phyloP scores from a whole-genome alignment of 495 filamentous ascomycete species.

The Hypoxylon cercidicola region DNA sequence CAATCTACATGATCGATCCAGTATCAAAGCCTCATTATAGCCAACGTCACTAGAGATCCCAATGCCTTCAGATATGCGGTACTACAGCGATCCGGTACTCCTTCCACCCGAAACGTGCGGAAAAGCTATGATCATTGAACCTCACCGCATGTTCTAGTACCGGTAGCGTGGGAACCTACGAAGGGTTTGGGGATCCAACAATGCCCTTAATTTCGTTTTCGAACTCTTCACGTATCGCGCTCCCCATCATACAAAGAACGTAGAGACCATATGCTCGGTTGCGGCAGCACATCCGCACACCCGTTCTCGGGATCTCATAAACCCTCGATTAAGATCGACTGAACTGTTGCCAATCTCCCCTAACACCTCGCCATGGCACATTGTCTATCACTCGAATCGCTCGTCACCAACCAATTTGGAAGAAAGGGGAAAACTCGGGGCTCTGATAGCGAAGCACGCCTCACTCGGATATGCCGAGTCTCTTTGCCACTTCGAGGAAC shows the following conservation, averaged over 20 bases:
- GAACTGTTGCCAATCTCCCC: conserved; percentile 3
- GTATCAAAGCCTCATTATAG: conserved; percentile 1
- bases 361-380: conserved; percentile 15
- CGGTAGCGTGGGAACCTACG: neutral
- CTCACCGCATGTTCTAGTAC: conserved; percentile 17
- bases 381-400: conserved; percentile 17
- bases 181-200: conserved; percentile 12
- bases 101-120: conserved; percentile 24
- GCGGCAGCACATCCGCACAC: conserved; percentile 12
- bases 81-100: neutral
- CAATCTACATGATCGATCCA: neutral
- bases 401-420: conserved; percentile 7
- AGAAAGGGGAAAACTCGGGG: conserved; percentile 1
- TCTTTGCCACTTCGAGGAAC: conserved; percentile 63
- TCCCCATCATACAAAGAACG: neutral
- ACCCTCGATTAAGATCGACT: conserved; percentile 18
- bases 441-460: conserved; percentile 1
- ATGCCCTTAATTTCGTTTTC: conserved; percentile 25
- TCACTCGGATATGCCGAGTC: conserved; percentile 51
- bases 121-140: conserved; percentile 10
- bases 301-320: conserved; percentile 5
- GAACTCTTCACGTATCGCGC: neutral
- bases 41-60: conserved; percentile 4
- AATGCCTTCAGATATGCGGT: too few relatives aligned
- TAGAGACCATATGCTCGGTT: conserved; percentile 9